Conservation (phyloP, 1,139 yeast species). For the Ogataea hybrid region DNA sequence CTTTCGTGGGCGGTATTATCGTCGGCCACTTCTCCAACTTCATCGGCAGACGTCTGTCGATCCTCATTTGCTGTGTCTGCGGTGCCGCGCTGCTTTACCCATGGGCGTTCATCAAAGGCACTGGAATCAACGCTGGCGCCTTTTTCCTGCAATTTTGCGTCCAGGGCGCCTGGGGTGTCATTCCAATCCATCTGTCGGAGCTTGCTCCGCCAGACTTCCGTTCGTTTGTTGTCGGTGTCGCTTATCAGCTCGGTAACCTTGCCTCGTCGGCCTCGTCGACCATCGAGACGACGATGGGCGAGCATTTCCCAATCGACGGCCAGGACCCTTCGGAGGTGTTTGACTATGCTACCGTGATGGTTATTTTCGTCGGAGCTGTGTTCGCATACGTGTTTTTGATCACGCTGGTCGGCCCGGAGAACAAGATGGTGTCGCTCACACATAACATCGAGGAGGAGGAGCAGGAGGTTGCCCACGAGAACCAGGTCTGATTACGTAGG, state of each 20-base stretch:
- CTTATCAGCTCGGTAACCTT: conserved; percentile 82
- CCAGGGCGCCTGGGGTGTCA: conserved; percentile 88
- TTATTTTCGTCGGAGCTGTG: conserved; percentile 79
- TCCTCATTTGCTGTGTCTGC: conserved; percentile 56
- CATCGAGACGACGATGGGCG: conserved; percentile 75
- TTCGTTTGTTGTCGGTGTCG: conserved; percentile 69
- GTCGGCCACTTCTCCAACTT: conserved; percentile 62
- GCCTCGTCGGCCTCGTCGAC: conserved; percentile 84
- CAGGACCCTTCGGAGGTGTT: background rate
- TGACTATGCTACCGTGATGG: conserved; percentile 69
- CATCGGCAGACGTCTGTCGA: conserved; percentile 57
- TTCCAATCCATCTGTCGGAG: conserved; percentile 76
- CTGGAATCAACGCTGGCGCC: conserved; percentile 71
- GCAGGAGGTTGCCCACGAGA: background rate
- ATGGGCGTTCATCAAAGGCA: conserved; percentile 59
- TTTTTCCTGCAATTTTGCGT: conserved; percentile 79
- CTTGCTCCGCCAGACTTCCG: conserved; percentile 76
- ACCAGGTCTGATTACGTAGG: background rate
- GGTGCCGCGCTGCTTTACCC: conserved; percentile 67
- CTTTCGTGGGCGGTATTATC: conserved; percentile 60
- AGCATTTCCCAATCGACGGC: conserved; percentile 47
- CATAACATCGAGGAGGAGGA: conserved; percentile 17
- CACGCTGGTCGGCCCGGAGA: conserved; percentile 73
- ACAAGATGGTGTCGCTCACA: conserved; percentile 35
- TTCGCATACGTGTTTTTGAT: conserved; percentile 59